A percentile compares a stretch with the other conserved stretches of the same genome.
Evolutionary conservation across 78 protist species (phyloP).

Genomic region (Chrysochromulina tobinii): DNA sequence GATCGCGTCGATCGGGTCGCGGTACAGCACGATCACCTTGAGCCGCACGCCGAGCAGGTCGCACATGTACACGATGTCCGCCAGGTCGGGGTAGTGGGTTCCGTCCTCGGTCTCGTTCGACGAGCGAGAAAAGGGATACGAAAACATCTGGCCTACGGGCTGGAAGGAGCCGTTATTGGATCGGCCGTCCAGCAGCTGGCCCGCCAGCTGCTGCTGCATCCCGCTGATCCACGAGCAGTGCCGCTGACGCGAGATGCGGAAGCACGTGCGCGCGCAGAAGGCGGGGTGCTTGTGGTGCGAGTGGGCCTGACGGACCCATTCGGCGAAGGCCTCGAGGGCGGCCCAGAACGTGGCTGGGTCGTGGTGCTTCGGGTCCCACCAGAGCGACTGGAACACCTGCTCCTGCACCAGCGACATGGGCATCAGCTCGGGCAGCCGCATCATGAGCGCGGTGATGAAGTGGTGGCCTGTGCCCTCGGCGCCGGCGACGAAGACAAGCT

Average conservation of each 20-base stretch:
- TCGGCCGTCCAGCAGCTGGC: not conserved
- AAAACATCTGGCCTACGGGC: constrained; percentile 2
- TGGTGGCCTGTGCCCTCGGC: constrained; percentile 30
- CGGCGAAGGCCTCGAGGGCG: not conserved
- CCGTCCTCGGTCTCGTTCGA: constrained; percentile 2
- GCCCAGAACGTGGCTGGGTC: not conserved
- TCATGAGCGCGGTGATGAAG: constrained; percentile 2
- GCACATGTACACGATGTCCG: not conserved
- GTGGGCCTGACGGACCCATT: not conserved
- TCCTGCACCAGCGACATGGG: constrained; percentile 17
- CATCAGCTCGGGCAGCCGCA: constrained; percentile 3
- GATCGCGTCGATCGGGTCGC: constrained; percentile 5
- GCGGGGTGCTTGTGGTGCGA: not conserved
- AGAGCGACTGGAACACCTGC: constrained; percentile 10
- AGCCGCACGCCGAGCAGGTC: constrained; percentile 2
- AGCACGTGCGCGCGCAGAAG: constrained; percentile 25
- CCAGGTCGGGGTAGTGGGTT: not conserved
- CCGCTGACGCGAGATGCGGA: not conserved
- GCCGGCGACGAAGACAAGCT: constrained; percentile 10
- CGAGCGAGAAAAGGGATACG: constrained; percentile 19
- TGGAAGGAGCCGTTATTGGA: not conserved
- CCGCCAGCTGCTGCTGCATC: not conserved
- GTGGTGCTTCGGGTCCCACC: constrained; percentile 4
- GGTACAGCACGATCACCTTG: not conserved
- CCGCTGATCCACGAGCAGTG: constrained; percentile 30